Conservation (phyloP, 2,329 filamentous ascomycete species). For the Neofusicoccum cordaticola region DNA sequence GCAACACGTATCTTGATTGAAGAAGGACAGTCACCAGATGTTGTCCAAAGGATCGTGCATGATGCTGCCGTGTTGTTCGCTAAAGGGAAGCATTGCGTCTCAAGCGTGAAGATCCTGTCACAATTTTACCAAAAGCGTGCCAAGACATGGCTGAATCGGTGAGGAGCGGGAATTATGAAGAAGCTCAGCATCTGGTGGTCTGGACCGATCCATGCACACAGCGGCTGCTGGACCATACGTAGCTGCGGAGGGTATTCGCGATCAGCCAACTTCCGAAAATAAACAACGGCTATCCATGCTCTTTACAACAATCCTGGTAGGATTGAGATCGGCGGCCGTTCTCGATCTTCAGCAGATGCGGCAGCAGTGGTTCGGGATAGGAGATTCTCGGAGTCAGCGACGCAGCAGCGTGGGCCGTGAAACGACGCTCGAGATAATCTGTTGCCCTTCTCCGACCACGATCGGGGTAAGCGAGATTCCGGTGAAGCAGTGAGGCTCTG, state of each 20-base stretch:
- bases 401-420: background rate
- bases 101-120: background rate
- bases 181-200: background rate
- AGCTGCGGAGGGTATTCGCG: background rate
- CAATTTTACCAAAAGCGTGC: background rate
- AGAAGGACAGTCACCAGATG: background rate
- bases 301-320: background rate
- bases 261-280: background rate
- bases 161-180: background rate
- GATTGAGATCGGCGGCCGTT: background rate
- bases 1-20: background rate
- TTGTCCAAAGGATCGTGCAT: background rate
- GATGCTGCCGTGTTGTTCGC: background rate
- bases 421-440: background rate
- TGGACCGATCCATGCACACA: background rate
- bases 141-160: background rate
- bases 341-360: background rate
- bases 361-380: background rate
- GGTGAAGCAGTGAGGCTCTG: constrained; percentile 6
- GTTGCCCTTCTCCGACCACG: background rate
- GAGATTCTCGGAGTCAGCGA: background rate
- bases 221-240: background rate
- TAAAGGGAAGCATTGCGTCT: background rate
- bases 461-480: background rate
- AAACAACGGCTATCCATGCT: background rate